Conservation (phyloP, 176 grass and related monocot genomes). For the Lolium perenne region DNA sequence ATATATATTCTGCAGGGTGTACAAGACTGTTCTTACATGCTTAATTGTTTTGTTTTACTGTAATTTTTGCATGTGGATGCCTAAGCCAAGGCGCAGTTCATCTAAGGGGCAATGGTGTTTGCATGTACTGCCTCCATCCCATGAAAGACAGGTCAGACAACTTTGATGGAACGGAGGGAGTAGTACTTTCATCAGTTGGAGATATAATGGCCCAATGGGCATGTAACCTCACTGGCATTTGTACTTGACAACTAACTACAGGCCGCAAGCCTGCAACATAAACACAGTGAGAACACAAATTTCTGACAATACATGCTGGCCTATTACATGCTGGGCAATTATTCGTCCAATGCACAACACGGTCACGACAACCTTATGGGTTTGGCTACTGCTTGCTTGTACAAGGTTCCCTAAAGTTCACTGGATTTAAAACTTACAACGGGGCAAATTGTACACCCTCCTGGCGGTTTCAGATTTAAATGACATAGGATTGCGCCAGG, state of each 20-base stretch:
- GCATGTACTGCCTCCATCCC: too few species aligned
- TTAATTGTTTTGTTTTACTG: too few species aligned
- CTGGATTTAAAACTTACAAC: constrained; percentile 8
- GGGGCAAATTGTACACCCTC: constrained; percentile 3
- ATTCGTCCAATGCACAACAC: not conserved
- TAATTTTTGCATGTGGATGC: too few species aligned
- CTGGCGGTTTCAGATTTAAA: not conserved
- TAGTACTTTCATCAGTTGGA: too few species aligned
- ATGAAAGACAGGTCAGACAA: too few species aligned
- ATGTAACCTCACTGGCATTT: not conserved
- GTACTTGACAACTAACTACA: constrained; percentile 22
- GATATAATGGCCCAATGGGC: not conserved
- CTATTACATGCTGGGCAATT: not conserved
- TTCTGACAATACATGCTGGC: not conserved
- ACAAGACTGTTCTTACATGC: too few species aligned
- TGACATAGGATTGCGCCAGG: not conserved
- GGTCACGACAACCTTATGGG: constrained; percentile 4
- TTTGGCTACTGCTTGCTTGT: constrained; percentile 35
- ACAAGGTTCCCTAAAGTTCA: not conserved
- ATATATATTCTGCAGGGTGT: too few species aligned
- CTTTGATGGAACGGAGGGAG: too few species aligned
- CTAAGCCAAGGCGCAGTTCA: too few species aligned
- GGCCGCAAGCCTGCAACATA: not conserved
- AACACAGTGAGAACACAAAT: not conserved
- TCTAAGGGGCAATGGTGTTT: too few species aligned